These are phyloP conservation scores for Beauveria sp. DNA, from an alignment of 2,329 filamentous ascomycete genomes.

Conservation along the genomic window DNA sequence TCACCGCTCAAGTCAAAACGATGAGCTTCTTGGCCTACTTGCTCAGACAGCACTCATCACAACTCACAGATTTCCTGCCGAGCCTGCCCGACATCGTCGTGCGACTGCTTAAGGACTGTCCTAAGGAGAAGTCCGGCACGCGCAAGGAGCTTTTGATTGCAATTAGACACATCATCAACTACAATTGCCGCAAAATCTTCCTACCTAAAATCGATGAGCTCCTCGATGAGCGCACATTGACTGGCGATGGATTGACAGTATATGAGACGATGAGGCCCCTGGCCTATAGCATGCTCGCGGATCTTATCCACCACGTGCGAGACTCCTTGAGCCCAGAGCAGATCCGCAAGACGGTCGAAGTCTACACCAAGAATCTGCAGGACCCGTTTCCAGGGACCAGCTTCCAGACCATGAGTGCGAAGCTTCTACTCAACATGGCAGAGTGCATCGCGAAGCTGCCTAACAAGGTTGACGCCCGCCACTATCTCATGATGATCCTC, in stretches of 20 bases:
- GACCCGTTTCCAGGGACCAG: constrained; percentile 96
- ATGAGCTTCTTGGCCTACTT: constrained; percentile 98
- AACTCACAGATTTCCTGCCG: constrained; percentile 80
- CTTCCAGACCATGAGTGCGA: constrained; percentile 99
- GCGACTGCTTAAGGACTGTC: constrained; percentile 84
- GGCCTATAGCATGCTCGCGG: constrained; percentile 96
- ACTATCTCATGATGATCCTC: constrained; percentile 93
- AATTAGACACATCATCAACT: constrained; percentile 97
- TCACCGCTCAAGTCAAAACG: constrained; percentile 96
- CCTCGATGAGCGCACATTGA: constrained; percentile 85
- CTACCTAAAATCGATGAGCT: constrained; percentile 90
- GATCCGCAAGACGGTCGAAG: constrained; percentile 90
- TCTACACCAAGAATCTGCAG: constrained; percentile 93
- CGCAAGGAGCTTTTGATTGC: constrained; percentile 93
- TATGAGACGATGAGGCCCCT: constrained; percentile 94
- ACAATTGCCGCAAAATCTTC: constrained; percentile 95
- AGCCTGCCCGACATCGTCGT: constrained; percentile 85
- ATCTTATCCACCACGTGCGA: constrained; percentile 93
- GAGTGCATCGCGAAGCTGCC: constrained; percentile 93
- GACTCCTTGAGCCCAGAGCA: constrained; percentile 83
- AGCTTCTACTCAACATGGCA: constrained; percentile 93
- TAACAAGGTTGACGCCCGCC: constrained; percentile 87
- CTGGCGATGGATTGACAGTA: constrained; percentile 91
- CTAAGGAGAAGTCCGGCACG: constrained; percentile 84
- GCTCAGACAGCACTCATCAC: constrained; percentile 76